Conservation (phyloP, 1,139 yeast species). For the Pneumocystis oryctolagi region DNA sequence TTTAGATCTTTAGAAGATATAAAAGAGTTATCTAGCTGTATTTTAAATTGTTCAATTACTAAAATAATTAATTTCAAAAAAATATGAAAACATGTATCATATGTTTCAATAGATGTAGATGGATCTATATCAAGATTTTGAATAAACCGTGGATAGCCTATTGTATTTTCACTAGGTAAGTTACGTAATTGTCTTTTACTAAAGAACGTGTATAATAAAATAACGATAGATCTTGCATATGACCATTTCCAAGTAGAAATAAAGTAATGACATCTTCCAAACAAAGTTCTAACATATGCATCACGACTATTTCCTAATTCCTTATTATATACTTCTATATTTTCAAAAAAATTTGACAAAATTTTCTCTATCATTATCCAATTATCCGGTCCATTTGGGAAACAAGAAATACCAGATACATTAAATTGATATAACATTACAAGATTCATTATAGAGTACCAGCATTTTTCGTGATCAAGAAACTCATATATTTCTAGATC, state of each 20-base stretch:
- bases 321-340: conserved; percentile 4
- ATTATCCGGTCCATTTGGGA: background rate
- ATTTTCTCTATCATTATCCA: conserved; percentile 13
- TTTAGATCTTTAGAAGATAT: conserved; percentile 4
- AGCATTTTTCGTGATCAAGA: conserved; percentile 9
- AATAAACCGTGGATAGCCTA: conserved; percentile 15
- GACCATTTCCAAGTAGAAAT: conserved; percentile 16
- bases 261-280: conserved; percentile 16
- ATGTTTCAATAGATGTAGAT: conserved; percentile 12
- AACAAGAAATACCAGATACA: conserved; percentile 5
- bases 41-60: conserved; percentile 8
- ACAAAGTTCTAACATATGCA: conserved; percentile 13
- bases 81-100: conserved; percentile 17
- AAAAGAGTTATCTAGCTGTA: background rate
- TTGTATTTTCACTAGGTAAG: conserved; percentile 10
- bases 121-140: conserved; percentile 7
- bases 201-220: conserved; percentile 16
- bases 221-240: conserved; percentile 12
- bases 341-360: conserved; percentile 10
- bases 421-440: conserved; percentile 15
- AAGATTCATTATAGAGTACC: conserved; percentile 14
- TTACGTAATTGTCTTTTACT: conserved; percentile 14
- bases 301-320: conserved; percentile 5
- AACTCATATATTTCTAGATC: background rate
- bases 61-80: conserved; percentile 13